Conservation (phyloP, 495 filamentous ascomycete genomes). For the Penicillium soppii region DNA sequence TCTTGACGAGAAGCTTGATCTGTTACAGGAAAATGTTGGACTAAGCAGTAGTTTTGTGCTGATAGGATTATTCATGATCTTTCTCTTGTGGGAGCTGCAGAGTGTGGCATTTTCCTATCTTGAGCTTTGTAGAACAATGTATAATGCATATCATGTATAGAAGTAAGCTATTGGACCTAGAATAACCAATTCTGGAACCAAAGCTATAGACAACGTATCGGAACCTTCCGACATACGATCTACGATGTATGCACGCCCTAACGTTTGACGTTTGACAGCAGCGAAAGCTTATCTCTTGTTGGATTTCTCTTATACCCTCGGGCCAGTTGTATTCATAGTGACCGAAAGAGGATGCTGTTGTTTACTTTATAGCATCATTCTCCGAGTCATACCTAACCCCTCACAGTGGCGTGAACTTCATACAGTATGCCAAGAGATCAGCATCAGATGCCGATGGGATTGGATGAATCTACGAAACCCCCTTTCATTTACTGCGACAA, state of each 20-base stretch:
- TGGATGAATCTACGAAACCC: not conserved
- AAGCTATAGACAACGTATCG: not conserved
- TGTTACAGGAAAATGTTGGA: too few relatives aligned
- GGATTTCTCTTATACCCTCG: too few relatives aligned
- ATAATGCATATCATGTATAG: too few relatives aligned
- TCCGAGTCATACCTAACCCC: not conserved
- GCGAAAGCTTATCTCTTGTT: conserved; percentile 4
- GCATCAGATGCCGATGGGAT: not conserved
- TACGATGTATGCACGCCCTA: not conserved
- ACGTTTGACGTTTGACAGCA: not conserved
- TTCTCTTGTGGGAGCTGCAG: too few relatives aligned
- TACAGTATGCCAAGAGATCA: conserved; percentile 7
- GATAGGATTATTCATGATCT: too few relatives aligned
- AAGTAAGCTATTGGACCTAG: too few relatives aligned
- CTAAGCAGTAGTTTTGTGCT: too few relatives aligned
- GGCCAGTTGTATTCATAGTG: not conserved
- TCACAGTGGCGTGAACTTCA: not conserved
- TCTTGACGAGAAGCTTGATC: too few relatives aligned
- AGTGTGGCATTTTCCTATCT: too few relatives aligned
- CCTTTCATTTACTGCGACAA: not conserved
- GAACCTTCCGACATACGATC: not conserved
- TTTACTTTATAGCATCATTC: not conserved
- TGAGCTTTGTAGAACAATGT: too few relatives aligned
- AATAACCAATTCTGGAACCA: not conserved
- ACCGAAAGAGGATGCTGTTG: not conserved